Base-by-base conservation (phyloP, 2,329 filamentous ascomycete genomes). In the Septoria petroselini region DNA sequence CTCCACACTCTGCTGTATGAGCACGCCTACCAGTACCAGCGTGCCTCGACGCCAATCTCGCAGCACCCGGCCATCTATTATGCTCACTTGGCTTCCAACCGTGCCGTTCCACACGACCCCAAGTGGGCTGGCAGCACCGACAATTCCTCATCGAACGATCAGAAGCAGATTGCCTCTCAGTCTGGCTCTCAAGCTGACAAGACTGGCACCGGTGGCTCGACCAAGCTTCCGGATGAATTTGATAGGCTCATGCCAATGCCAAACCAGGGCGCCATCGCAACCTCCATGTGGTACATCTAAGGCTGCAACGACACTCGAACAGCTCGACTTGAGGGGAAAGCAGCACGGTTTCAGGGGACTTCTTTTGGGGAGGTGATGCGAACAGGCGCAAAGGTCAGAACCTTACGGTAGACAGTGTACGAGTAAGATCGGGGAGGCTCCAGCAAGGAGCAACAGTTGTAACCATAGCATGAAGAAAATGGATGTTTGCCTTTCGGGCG, bases 51-150 rank as follows among this genome's bases (percentile, higher is more conserved):
- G 0, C 89, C 93, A 0, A 91, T 98, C 0, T 96, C 91, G 0
- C 71, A 93, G 0, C 87, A 80, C 58, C 93, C 93, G 0, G 90
- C 93, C 0, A 85, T 97, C 0, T 98, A 98, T 76, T 98, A 98
- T 61, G 90, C 94, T 0, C 93, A 98, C 70, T 71, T 98, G 56
- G 90, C 91, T 27, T 85, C 89, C 7, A 82, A 83, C 50, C 87
- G 93, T 41, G 89, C 88, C 15, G 83, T 83, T 46, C 76, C 83
- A 3, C 93, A 98, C 58, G 84, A 91, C 62, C 74, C 78, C 54
- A 66, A 67, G 21, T 70, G 66, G 59, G 57, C 53, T 31, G 55
- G 53, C 41, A 57, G 50, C 50, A 57, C 44, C 17, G 59, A 62
- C 14, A 57, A 50, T 17, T 52, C 40, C 12, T 45, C 53, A 1